A percentile compares a stretch with the other conserved stretches of the same genome.
Evolutionary conservation across 805 yeast genomes (phyloP).

Genomic region (Komagataella ulmi): DNA sequence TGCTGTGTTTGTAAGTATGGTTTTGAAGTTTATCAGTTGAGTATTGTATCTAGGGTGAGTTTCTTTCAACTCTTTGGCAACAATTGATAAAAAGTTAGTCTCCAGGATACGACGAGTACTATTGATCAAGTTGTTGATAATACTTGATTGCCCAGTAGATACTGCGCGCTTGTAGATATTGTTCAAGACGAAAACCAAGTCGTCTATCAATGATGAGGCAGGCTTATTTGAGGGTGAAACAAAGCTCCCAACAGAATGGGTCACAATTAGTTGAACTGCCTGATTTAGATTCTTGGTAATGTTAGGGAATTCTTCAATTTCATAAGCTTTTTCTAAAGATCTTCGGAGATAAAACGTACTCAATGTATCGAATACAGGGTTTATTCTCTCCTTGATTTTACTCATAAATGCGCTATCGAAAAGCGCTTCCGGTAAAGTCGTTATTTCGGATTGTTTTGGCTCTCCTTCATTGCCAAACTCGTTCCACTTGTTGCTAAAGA

Average conservation of each 20-base stretch:
- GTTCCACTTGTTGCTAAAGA: conserved; percentile 57
- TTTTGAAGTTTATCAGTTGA: conserved; percentile 11
- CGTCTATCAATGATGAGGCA: conserved; percentile 74
- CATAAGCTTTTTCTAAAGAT: conserved; percentile 70
- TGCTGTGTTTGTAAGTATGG: conserved; percentile 4
- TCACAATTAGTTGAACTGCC: conserved; percentile 13
- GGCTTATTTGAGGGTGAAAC: conserved; percentile 18
- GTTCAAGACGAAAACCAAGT: conserved; percentile 61
- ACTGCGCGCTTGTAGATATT: conserved; percentile 51
- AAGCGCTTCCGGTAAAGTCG: conserved; percentile 35
- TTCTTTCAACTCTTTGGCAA: conserved; percentile 32
- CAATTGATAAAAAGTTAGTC: conserved; percentile 46
- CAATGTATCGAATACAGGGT: conserved; percentile 53
- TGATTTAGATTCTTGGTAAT: conserved; percentile 20
- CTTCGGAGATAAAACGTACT: conserved; percentile 57
- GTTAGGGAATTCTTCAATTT: conserved; percentile 68
- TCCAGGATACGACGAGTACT: conserved; percentile 49
- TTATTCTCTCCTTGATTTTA: conserved; percentile 37
- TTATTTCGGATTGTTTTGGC: background rate
- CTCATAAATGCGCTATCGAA: conserved; percentile 37
- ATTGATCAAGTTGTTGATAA: conserved; percentile 40
- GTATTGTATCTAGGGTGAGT: conserved; percentile 24
- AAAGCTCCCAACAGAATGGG: conserved; percentile 6
- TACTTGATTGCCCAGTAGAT: conserved; percentile 53
- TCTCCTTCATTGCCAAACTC: conserved; percentile 19